Base-by-base conservation (phyloP, 495 filamentous ascomycete genomes). In the Penicillium waksmanii region DNA sequence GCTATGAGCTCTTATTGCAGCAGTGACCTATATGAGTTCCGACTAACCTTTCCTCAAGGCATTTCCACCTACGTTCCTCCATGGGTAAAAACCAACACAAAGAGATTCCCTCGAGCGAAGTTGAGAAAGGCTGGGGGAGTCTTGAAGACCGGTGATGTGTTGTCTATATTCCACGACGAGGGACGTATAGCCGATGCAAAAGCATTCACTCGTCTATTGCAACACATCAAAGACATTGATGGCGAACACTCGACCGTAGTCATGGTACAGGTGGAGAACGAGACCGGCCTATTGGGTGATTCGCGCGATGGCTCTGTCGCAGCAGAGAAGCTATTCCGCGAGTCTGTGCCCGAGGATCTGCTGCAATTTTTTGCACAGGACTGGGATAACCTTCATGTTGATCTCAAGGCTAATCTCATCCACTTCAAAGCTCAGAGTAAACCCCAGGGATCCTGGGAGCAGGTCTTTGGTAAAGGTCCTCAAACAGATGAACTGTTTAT, bases 221-320 rank as follows among this genome's bases (percentile, higher is more conserved):
- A 47, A 15, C 77, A 80, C 44, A 21, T 79, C 10, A 72, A 68
- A 40, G 66, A 78, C n/a, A 33, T 78, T 5, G 79, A 82, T 51
- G 65, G 61, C 25, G 59, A 61, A 11, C 69, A 79, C 52, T 71
- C 64, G 4, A 81, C 78, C 3, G 75, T 82, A 7, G 55, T 81
- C n/a, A 80, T 80, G 79, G 72, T 78, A n/a, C 79, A 82, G 66
- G 77, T 81, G 27, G 75, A 82, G 68, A 81, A 81, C 52, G 80
- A 81, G 66, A 65, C 66, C 2, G 78, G 79, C 4, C 54, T 82
- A 27, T 63, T 81, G 11, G 75, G 77, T 3, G 79, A 81, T 40
- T 80, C 78, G 11, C 65, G 80, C 44, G 79, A 82, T 61, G 64
- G 73, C 13, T 72, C 70, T 12, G 38, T 46, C 2, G 62, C 65